phyloP scores from a whole-genome alignment of 805 yeast genomes.

The Yamadazyma endophytica region DNA sequence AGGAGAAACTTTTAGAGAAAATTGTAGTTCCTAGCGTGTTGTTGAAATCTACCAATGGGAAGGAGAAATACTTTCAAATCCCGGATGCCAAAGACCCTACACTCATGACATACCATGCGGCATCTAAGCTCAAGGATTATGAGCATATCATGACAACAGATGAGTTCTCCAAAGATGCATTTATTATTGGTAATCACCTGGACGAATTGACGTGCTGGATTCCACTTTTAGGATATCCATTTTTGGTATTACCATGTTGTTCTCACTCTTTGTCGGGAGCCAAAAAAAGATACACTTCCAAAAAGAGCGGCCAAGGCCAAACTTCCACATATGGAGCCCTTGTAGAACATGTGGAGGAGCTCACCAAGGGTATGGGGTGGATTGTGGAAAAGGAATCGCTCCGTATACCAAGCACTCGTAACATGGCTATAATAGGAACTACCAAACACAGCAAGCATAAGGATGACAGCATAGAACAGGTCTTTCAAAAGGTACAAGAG shows the following conservation, averaged over 20 bases:
- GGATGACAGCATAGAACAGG: conserved; percentile 26
- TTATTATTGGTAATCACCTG: conserved; percentile 89
- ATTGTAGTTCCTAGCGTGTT: conserved; percentile 77
- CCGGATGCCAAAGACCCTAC: conserved; percentile 36
- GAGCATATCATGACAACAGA: conserved; percentile 52
- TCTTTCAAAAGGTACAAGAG: conserved; percentile 47
- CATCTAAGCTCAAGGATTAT: conserved; percentile 49
- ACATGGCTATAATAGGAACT: conserved; percentile 82
- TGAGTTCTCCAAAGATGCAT: conserved; percentile 66
- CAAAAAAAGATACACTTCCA: conserved; percentile 58
- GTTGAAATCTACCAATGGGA: conserved; percentile 64
- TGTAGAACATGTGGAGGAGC: conserved; percentile 76
- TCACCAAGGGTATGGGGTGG: conserved; percentile 78
- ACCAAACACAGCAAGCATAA: conserved; percentile 16
- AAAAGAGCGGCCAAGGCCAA: conserved; percentile 12
- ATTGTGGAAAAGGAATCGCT: conserved; percentile 77
- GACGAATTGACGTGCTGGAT: conserved; percentile 96
- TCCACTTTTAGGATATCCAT: conserved; percentile 82
- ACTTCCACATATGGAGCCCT: conserved; percentile 76
- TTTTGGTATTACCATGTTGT: conserved; percentile 92
- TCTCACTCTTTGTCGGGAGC: conserved; percentile 83
- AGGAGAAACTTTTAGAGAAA: conserved; percentile 60
- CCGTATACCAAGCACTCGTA: conserved; percentile 90
- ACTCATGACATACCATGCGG: conserved; percentile 51
- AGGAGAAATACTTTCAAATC: conserved; percentile 58